Evolutionary conservation across 2,329 filamentous ascomycete species (phyloP).

Genomic region (Xylaria sp.): DNA sequence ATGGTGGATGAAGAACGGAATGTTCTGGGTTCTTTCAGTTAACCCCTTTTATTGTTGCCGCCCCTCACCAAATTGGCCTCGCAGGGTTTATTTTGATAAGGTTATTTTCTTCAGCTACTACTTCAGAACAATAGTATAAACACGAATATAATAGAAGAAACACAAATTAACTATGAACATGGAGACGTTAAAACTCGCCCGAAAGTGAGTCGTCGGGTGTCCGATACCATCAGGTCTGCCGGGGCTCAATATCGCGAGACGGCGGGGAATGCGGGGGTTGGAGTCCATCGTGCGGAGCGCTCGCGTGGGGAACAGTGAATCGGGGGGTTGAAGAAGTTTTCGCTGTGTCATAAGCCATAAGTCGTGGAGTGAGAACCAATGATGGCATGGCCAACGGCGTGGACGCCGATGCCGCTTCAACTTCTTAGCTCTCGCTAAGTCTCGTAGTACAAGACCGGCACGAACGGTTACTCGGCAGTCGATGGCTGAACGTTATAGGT

Average conservation of each 20-base stretch:
- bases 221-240: conserved; percentile 21
- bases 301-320: neutral
- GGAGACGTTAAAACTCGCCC: neutral
- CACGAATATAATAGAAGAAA: neutral
- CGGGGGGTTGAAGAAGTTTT: neutral
- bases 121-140: neutral
- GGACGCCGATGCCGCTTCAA: neutral
- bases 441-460: neutral
- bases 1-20: no score
- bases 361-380: neutral
- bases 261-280: conserved; percentile 36
- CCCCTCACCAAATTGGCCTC: neutral
- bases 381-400: neutral
- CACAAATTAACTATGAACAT: neutral
- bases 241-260: conserved; percentile 24
- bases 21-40: no score
- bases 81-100: neutral
- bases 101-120: neutral
- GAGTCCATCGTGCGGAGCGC: conserved; percentile 11
- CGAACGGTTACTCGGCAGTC: neutral
- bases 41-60: neutral
- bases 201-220: neutral
- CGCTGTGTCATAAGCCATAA: neutral
- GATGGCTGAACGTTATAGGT: neutral
- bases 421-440: neutral